Conservation (phyloP, 306 rosid species). For the Myrica gale region DNA sequence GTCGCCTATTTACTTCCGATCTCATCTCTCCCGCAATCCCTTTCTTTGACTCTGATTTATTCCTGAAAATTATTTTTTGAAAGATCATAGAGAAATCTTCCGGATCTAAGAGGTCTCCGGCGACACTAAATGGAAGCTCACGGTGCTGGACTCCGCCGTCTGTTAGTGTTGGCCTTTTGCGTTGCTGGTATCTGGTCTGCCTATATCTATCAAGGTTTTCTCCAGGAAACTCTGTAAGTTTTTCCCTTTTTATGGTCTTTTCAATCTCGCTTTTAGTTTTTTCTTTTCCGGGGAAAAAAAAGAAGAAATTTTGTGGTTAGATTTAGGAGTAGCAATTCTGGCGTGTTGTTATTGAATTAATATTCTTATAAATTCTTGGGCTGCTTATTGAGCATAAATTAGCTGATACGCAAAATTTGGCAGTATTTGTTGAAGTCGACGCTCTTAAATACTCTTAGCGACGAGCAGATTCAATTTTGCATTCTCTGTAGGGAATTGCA, state of each 20-base stretch:
- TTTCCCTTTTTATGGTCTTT: not conserved
- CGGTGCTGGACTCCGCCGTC: conserved; percentile 73
- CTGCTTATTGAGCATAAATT: not conserved
- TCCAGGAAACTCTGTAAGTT: conserved; percentile 88
- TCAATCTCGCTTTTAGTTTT: not conserved
- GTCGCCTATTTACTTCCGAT: not conserved
- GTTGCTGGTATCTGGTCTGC: conserved; percentile 94
- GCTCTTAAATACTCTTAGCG: not conserved
- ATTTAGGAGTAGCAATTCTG: not conserved
- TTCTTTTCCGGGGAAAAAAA: not conserved
- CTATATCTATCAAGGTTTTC: conserved; percentile 91
- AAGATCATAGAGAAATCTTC: not conserved
- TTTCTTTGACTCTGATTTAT: not conserved
- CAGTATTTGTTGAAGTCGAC: not conserved
- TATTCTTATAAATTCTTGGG: not conserved
- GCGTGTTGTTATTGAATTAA: not conserved
- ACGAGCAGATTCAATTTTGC: not conserved
- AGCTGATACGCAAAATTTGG: not conserved
- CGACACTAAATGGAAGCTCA: conserved; percentile 73
- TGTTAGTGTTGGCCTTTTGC: conserved; percentile 71
- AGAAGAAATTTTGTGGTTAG: too few species aligned
- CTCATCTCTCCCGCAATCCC: not conserved
- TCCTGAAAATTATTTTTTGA: not conserved
- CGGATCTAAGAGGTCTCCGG: conserved; percentile 36
- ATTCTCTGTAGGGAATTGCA: not conserved